Evolutionary conservation across 2,329 filamentous ascomycete genomes (phyloP), one percentile per base, ranked within the genome.

Genomic region (Bisporella sp.): DNA sequence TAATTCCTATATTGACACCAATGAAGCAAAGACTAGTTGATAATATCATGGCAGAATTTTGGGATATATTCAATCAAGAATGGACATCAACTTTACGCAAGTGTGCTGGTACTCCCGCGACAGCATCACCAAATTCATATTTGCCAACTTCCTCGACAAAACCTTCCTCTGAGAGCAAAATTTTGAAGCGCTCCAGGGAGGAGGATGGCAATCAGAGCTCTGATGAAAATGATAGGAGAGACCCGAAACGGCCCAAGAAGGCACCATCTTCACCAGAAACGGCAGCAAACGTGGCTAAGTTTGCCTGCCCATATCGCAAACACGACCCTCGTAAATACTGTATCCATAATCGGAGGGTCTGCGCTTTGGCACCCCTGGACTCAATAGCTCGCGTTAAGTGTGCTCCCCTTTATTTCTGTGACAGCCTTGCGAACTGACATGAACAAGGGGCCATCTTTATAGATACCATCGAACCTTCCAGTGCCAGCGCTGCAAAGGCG

Each of bases 271-370:
- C 13, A 4, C 41, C 41, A 2, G 8, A 8, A 21, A 29, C 3
- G 12, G 6, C 32, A 8, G 28, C 12, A 21, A 31, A 37, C 31
- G 1, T 30, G 32, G 12, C 21, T 31, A 48, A 42, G 30, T 48
- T 48, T 42, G 46, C 46, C 5, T 48, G 46, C 6, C 46, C 46
- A 5, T 48, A 42, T 48, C 21, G 46, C 12, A 48, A 48, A 13
- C 35, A 48, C 31, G 39, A 48, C 21, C 46, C 46, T 5, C 35
- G 29, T 1, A 48, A 48, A 13, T 48, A 48, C 6, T 31, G 35
- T 32, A 28, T 6, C n/a, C 4, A 4, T 13, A 3, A 13, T 13
- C 3, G 35, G 35, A 9, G 35, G 13, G 3, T 13, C 9, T 39
- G 35, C 3, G 35, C 35, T 39, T 39, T 39, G 13, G 3, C 35